These are phyloP conservation scores for Globisporangium nodosum DNA, from an alignment of 352 stramenopile genomes.

Conservation along the genomic window DNA sequence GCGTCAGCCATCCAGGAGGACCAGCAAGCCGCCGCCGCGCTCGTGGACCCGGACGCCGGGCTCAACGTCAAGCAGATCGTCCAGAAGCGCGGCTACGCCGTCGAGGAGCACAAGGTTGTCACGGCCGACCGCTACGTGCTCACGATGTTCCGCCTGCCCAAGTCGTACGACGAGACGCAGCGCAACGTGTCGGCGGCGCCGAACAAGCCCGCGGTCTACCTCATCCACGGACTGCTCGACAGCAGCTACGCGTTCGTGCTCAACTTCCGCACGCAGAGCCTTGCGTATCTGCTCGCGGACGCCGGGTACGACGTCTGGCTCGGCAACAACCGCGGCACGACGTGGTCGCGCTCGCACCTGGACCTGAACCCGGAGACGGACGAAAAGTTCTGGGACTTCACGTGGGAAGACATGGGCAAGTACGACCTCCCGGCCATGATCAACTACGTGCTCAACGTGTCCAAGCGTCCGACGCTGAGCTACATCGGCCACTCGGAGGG, in stretches of 20 bases:
- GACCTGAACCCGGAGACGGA: slow-evolving; percentile 6
- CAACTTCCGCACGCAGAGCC: slow-evolving; percentile 49
- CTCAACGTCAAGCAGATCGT: slow-evolving; percentile 13
- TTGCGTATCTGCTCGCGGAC: slow-evolving; percentile 46
- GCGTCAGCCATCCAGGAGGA: too few species aligned
- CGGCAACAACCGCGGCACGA: slow-evolving; percentile 56
- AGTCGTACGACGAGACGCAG: slow-evolving; percentile 40
- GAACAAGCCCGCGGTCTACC: slow-evolving; percentile 45
- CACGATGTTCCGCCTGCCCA: slow-evolving; percentile 47
- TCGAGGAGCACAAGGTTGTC: slow-evolving; percentile 41
- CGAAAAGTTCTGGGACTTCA: slow-evolving; percentile 48
- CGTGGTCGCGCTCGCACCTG: slow-evolving; percentile 38
- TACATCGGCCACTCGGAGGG: slow-evolving; percentile 54
- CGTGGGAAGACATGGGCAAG: slow-evolving; percentile 47
- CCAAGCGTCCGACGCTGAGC: slow-evolving; percentile 30
- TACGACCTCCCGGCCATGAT: slow-evolving; percentile 50
- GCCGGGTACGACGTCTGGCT: slow-evolving; percentile 55
- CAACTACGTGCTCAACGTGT: slow-evolving; percentile 34
- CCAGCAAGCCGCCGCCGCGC: too few species aligned
- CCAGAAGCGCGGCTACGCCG: slow-evolving; percentile 36
- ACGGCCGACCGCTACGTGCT: slow-evolving; percentile 48
- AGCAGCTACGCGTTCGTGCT: slow-evolving; percentile 51
- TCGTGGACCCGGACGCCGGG: slow-evolving; percentile 10
- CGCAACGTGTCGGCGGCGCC: slow-evolving; percentile 8
- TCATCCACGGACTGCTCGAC: slow-evolving; percentile 50